Conservation (phyloP, 257 asterid species). For the Echium plantagineum region DNA sequence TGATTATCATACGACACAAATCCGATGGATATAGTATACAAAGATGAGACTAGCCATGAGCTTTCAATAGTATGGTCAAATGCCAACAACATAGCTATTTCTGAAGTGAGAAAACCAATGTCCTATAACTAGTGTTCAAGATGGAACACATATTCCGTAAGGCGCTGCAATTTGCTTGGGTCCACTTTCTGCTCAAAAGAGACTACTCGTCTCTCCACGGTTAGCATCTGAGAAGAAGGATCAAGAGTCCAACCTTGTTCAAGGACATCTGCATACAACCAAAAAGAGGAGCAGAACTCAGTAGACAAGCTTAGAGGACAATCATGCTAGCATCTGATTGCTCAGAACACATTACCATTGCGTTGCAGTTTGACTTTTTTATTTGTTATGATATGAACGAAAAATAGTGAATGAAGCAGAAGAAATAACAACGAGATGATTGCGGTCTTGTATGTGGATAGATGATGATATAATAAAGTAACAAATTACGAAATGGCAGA, state of each 20-base stretch:
- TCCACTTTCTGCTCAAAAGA: slow-evolving; percentile 66
- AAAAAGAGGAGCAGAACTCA: background rate
- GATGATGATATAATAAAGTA: background rate
- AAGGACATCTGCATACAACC: slow-evolving; percentile 41
- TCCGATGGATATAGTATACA: background rate
- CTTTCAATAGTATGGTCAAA: background rate
- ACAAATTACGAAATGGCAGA: background rate
- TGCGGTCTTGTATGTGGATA: background rate
- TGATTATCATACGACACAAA: too few species aligned
- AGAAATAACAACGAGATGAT: too few species aligned
- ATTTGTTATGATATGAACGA: too few species aligned
- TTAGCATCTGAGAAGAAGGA: slow-evolving; percentile 52
- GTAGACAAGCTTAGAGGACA: background rate
- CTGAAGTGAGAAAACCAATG: background rate
- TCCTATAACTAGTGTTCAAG: slow-evolving; percentile 53
- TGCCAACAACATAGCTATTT: background rate
- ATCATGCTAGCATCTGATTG: background rate
- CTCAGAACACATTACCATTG: background rate
- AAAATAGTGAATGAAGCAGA: too few species aligned
- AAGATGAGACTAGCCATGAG: background rate
- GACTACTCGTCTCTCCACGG: slow-evolving; percentile 53
- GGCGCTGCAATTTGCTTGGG: slow-evolving; percentile 67
- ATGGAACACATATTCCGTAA: slow-evolving; percentile 92
- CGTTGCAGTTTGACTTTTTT: background rate
- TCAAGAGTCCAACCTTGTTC: slow-evolving; percentile 83